Evolutionary conservation across 2,329 filamentous ascomycete genomes (phyloP), one percentile per base, ranked within the genome.

Genomic region (Chaetomium globosum): DNA sequence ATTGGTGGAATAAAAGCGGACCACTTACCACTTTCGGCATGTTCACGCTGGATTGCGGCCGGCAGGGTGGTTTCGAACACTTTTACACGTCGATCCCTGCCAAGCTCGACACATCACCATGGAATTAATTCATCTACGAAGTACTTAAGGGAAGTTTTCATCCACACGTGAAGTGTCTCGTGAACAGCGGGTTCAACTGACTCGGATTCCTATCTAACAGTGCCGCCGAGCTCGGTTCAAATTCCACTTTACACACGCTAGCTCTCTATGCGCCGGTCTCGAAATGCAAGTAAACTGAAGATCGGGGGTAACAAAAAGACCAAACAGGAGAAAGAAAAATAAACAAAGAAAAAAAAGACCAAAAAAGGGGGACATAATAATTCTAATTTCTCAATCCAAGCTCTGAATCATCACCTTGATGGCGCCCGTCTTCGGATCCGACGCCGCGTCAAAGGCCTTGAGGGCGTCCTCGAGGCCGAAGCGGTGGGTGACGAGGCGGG

Each of bases 351-450:
- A 4, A 12, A n/a, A 62, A 33, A 26, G 19, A 64, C 52, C 3
- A 54, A 26, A n/a, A 65, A 59, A 59, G 54, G 13, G 10, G 23
- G 10, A 21, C 52, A 59, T 30, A 13, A 30, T 51, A 46, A 28
- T 2, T 23, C 10, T 28, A 19, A 8, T 4, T 4, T 5, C 59
- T 71, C 78, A 85, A 10, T 86, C 84, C 69, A 85, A 70, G 73
- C 86, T 92, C 82, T 93, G 92, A 74, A 97, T 97, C 84, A 93
- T 90, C 67, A 97, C 93, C 84, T 98, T 98, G 79, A 98, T 97
- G n/a, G 93, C 92, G 7, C 94, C 93, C 59, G 91, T 96, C 82
- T 90, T 93, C 48, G 92, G 89, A 78, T 97, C 88, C 9, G 90
- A 87, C 23, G 93, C 92, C 49, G 91, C 95, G 80, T 93, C 87